A percentile compares a stretch with the other conserved stretches of the same genome.
These are phyloP conservation scores for Aspergillus uvarum DNA, from an alignment of 2,329 filamentous ascomycete genomes.

Conservation along the genomic window DNA sequence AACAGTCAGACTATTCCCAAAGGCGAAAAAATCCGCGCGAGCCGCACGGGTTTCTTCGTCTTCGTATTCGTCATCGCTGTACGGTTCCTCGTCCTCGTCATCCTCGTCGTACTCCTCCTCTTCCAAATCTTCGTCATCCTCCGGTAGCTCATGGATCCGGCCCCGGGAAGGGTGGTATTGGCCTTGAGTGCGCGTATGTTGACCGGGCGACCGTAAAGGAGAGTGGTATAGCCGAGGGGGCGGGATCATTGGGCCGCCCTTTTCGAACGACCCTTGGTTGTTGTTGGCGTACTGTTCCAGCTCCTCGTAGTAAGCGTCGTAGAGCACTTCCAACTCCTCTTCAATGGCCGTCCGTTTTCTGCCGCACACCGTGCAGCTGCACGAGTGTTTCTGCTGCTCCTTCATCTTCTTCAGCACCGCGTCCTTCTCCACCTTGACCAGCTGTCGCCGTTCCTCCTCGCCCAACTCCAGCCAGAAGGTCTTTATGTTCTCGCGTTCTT, in stretches of 20 bases:
- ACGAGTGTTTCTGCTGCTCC: constrained; percentile 98
- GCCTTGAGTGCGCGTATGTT: constrained; percentile 55
- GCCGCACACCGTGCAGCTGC: constrained; percentile 95
- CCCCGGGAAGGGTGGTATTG: constrained; percentile 70
- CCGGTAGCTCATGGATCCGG: constrained; percentile 63
- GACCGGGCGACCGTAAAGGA: constrained; percentile 55
- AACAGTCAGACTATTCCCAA: constrained; percentile 94
- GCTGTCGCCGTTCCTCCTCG: constrained; percentile 88
- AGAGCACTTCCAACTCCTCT: constrained; percentile 94
- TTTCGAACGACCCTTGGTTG: constrained; percentile 61
- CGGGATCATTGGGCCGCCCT: constrained; percentile 68
- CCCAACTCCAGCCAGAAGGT: constrained; percentile 95
- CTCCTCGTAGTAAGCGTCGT: constrained; percentile 98
- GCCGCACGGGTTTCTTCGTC: constrained; percentile 63
- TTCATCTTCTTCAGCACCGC: constrained; percentile 99
- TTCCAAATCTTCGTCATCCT: constrained; percentile 56
- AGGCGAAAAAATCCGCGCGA: constrained; percentile 86
- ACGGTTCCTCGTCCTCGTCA: constrained; percentile 68
- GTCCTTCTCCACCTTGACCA: constrained; percentile 98
- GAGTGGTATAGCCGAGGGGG: constrained; percentile 63
- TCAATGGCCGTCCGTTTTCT: constrained; percentile 96
- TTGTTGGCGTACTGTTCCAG: constrained; percentile 95
- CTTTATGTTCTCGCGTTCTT: constrained; percentile 96
- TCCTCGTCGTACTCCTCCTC: constrained; percentile 63
- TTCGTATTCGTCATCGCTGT: constrained; percentile 64